Conservation (phyloP, 768 basidiomycete genomes). For the Hydnum rufescens region DNA sequence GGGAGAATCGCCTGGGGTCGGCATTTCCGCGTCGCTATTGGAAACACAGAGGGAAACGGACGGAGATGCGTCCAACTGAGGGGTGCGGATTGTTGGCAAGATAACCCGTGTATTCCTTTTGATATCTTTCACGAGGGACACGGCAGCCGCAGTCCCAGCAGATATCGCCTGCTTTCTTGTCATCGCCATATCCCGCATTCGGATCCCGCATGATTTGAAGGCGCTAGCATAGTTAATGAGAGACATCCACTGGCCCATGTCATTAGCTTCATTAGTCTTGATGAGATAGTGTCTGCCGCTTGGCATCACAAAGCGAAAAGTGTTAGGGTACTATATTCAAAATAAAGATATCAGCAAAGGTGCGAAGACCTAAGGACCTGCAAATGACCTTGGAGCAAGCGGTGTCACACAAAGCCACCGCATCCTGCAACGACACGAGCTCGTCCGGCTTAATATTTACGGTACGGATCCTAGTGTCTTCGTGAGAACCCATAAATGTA, state of each 20-base stretch:
- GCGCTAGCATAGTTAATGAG: slow-evolving; percentile 85
- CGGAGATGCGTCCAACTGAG: neutral
- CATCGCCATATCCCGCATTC: too few relatives aligned
- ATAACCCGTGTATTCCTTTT: neutral
- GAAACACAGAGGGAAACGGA: neutral
- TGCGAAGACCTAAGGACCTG: neutral
- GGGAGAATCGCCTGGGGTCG: neutral
- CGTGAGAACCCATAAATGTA: slow-evolving; percentile 17
- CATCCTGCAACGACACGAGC: slow-evolving; percentile 52
- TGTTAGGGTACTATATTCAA: slow-evolving; percentile 44
- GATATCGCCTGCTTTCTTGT: slow-evolving; percentile 49
- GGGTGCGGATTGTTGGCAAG: neutral
- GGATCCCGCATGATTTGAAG: slow-evolving; percentile 69
- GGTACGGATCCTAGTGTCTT: slow-evolving; percentile 15
- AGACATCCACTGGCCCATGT: slow-evolving; percentile 80
- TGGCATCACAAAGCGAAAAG: slow-evolving; percentile 57
- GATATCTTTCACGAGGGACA: slow-evolving; percentile 49
- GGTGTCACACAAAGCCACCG: slow-evolving; percentile 62
- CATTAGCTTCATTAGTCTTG: slow-evolving; percentile 44
- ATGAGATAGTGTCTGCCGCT: slow-evolving; percentile 69
- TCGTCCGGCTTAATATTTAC: slow-evolving; percentile 53
- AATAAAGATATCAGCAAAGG: neutral
- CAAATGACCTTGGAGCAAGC: slow-evolving; percentile 48
- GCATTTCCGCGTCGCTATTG: neutral
- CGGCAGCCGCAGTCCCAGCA: slow-evolving; percentile 70